Base-by-base conservation (phyloP, 163 green algal species). In the Volvox carteri region DNA sequence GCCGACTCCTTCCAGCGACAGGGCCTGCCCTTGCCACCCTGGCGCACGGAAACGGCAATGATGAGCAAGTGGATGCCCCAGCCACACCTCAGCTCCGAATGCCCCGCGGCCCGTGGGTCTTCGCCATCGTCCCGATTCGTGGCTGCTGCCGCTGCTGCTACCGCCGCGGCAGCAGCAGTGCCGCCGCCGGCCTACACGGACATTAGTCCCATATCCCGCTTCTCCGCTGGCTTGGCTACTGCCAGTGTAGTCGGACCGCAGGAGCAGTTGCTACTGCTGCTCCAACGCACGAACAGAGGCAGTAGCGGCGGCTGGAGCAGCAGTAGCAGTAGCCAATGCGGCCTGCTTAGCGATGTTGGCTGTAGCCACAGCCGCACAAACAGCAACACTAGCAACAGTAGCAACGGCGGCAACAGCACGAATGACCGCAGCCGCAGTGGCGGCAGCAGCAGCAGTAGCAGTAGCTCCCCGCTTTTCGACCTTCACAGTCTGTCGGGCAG, bases 1-100 rank as follows among this genome's bases (percentile, higher is more conserved):
- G 87, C 75, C 11, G 88, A 90, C n/a, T 94, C 94, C 0, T 97
- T 97, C 83, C 74, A 92, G 56, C 62, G 81, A n/a, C 85, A 92
- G 50, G 93, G 91, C 11, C 88, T 96, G 48, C 87, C 93, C 18
- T 81, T 96, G 78, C 94, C 95, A n/a, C 95, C 95, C n/a, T 97
- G 95, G 95, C 91, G 95, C 39, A 87, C 91, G 19, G 85, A 90
- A 39, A 86, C 92, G 58, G 90, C 90, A 84, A 92, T 97, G 91
- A 90, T 96, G 3, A 94, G 86, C 86, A 97, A 97, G 87, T 96
- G 93, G 92, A 52, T 93, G 56, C 92, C 92, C 9, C 35, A 48
- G 16, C 48, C 83, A 37, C 37, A 62, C 65, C 37, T 52, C 70
- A 23, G 8, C 70, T 37, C 39, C 1, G 70, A 78, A 16, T 39